A percentile compares a stretch with the other conserved stretches of the same genome.
Evolutionary conservation across 805 yeast genomes (phyloP).

Genomic region (Starmerella roubikii): DNA sequence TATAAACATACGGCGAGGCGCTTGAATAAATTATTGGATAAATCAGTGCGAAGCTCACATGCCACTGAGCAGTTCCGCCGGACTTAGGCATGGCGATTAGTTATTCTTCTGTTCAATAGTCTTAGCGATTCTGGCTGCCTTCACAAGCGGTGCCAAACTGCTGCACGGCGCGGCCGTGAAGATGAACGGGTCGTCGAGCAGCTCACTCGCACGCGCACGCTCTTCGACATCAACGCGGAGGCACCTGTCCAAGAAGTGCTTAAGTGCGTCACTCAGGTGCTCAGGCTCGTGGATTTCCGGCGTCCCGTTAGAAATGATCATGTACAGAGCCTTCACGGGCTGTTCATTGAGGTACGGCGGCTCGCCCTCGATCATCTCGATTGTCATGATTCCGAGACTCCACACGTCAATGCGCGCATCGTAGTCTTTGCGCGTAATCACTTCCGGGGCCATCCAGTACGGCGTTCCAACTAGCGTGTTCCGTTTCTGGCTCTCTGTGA

Average conservation of each 20-base stretch:
- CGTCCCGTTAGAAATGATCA: slow-evolving; percentile 94
- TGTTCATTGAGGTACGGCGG: slow-evolving; percentile 74
- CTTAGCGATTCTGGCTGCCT: slow-evolving; percentile 22
- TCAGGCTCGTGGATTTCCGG: slow-evolving; percentile 87
- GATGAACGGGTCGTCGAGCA: slow-evolving; percentile 51
- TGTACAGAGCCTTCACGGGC: slow-evolving; percentile 81
- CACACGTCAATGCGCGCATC: slow-evolving; percentile 75
- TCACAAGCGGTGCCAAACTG: slow-evolving; percentile 27
- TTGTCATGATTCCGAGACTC: slow-evolving; percentile 76
- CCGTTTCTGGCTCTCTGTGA: slow-evolving; percentile 65
- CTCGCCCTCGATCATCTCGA: slow-evolving; percentile 77
- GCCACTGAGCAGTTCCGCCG: too few species aligned
- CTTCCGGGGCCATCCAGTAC: slow-evolving; percentile 89
- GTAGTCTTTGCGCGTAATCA: slow-evolving; percentile 63
- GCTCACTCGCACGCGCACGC: slow-evolving; percentile 63
- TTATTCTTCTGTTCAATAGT: slow-evolving; percentile 17
- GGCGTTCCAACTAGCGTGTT: slow-evolving; percentile 99
- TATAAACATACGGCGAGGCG: too few species aligned
- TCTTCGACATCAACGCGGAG: slow-evolving; percentile 71
- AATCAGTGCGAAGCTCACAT: too few species aligned
- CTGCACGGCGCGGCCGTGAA: slow-evolving; percentile 22
- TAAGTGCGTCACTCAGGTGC: slow-evolving; percentile 49
- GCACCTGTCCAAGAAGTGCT: slow-evolving; percentile 60
- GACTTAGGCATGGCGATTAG: too few species aligned
- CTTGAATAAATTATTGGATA: too few species aligned